Evolutionary conservation across 176 grass and related monocot genomes (phyloP).

Genomic region (Triticum monococcum): DNA sequence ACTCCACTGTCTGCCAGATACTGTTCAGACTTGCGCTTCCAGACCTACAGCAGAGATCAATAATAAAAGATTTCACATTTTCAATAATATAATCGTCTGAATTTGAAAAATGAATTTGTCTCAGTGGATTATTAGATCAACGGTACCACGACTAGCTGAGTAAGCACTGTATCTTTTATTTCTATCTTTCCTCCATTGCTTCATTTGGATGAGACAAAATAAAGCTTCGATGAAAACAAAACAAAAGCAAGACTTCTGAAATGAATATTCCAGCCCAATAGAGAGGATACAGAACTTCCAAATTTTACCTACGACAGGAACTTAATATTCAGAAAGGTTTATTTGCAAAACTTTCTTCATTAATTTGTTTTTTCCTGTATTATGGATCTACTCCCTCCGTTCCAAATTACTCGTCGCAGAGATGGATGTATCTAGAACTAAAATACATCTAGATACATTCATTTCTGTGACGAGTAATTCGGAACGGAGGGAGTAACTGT

Average conservation of each 20-base stretch:
- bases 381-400: background rate
- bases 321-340: background rate
- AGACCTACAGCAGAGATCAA: constrained; percentile 48
- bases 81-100: background rate
- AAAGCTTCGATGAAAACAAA: background rate
- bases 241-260: background rate
- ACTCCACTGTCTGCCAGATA: constrained; percentile 85
- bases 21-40: constrained; percentile 85
- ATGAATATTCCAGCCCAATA: background rate
- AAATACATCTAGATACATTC: no score
- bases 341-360: background rate
- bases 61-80: background rate
- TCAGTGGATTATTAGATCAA: no score
- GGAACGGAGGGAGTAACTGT: no score
- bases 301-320: no score
- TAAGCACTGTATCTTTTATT: no score
- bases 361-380: background rate
- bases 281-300: background rate
- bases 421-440: no score
- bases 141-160: no score
- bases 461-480: no score
- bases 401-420: no score
- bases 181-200: background rate
- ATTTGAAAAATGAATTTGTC: background rate
- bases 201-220: background rate